Base-by-base conservation (phyloP, 768 basidiomycete genomes). In the Boletus pseudopeckii region DNA sequence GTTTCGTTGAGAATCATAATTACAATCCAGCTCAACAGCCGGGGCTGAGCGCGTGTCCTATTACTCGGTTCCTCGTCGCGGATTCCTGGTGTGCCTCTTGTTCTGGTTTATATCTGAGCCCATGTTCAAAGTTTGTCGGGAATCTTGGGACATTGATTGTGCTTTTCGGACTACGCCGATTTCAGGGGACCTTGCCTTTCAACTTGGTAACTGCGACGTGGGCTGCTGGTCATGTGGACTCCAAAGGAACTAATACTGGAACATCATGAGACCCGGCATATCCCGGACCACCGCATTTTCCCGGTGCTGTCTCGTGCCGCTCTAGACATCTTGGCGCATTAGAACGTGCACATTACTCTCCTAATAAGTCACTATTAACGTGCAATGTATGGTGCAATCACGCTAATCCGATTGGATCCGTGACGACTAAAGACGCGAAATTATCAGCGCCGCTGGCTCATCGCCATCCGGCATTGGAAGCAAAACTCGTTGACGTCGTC, bases 401-500 rank as follows among this genome's bases (percentile, higher is more conserved):
- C 61, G 69, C 44, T 56, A 52, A 57, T 64, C 49, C 39, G 32
- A 45, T 48, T 38, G 46, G 33, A 5, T 40, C 10, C 10, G 20
- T 41, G 54, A 48, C 18, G 37, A 56, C 41, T 49, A 41, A 45
- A 48, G 52, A 32, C 34, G 36, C 30, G 39, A 48, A 18, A 39
- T 49, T 34, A 45, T 70, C 53, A 57, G 22, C 49, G 64, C 45
- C 63, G 66, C 17, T 72, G 72, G 28, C 70, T 73, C 41, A 75
- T 75, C 10, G 86, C 85, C 52, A 83, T 79, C 36, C 83, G 80
- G 68, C 88, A 90, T 43, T 81, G 79, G 61, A 79, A 83, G 67
- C 88, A 90, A 54, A 74, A 84, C 48, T 89, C 85, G 62, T 88
- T 79, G 60, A 88, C 85, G 39, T 73, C 75, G 71, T 90, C 88